Evolutionary conservation across 352 stramenopile species (phyloP).

Genomic region (Globisporangium cylindrosporum): DNA sequence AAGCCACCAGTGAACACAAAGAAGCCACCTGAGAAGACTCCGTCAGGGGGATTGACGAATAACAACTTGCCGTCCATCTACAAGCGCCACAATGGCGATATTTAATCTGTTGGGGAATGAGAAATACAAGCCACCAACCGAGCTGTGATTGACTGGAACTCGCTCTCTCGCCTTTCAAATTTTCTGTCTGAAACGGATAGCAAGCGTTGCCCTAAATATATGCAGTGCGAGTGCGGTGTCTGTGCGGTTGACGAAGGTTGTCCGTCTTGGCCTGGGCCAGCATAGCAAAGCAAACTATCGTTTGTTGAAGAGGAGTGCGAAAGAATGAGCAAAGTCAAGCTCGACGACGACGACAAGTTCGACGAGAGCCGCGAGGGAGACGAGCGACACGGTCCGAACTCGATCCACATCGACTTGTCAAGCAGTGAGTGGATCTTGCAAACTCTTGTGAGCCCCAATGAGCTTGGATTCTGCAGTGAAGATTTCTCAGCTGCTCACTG

Average conservation of each 20-base stretch:
- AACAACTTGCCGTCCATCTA: slow-evolving; percentile 23
- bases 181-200: slow-evolving; percentile 1
- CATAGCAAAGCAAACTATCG: neutral
- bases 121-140: too few relatives aligned
- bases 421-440: slow-evolving; percentile 21
- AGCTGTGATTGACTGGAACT: too few relatives aligned
- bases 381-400: slow-evolving; percentile 23
- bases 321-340: neutral
- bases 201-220: neutral
- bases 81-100: slow-evolving; percentile 7
- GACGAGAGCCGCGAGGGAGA: slow-evolving; percentile 13
- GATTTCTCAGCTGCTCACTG: neutral
- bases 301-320: neutral
- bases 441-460: neutral
- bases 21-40: neutral
- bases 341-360: slow-evolving; percentile 10
- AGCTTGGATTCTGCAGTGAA: neutral
- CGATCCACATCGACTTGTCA: slow-evolving; percentile 29
- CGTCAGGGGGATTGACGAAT: neutral
- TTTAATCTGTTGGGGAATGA: neutral
- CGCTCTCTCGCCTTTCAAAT: too few relatives aligned
- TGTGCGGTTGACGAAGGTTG: neutral
- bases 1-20: slow-evolving; percentile 1
- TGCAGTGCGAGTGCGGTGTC: neutral
- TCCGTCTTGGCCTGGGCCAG: neutral